Percentiles rank a stretch among this genome's conserved stretches.
Conservation (phyloP, 306 rosid genomes). For the Hippophae gyantsensis region DNA sequence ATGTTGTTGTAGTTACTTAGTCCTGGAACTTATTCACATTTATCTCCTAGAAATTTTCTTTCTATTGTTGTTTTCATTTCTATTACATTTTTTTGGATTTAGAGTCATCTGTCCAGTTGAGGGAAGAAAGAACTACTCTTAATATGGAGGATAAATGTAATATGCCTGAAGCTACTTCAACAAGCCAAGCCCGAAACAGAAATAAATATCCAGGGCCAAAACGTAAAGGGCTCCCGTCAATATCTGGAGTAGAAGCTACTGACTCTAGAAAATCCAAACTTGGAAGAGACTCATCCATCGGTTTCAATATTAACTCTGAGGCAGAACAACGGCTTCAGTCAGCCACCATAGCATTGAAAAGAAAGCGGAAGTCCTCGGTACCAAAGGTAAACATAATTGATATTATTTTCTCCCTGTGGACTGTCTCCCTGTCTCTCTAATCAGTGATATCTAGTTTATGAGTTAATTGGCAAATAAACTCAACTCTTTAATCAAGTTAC, state of each 20-base stretch:
- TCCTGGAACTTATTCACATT: neutral
- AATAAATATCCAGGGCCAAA: no score
- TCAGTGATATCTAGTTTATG: no score
- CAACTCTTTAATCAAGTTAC: no score
- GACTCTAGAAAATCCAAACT: slow-evolving; percentile 28
- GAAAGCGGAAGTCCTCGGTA: slow-evolving; percentile 43
- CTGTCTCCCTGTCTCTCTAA: no score
- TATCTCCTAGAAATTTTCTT: neutral
- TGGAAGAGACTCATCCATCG: slow-evolving; percentile 37
- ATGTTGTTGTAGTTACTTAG: no score
- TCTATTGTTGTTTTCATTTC: slow-evolving; percentile 14
- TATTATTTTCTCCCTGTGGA: no score
- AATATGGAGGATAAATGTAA: slow-evolving; percentile 42
- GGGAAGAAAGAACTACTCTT: slow-evolving; percentile 34
- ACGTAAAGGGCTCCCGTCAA: no score
- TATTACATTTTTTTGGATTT: slow-evolving; percentile 11
- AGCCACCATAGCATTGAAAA: slow-evolving; percentile 37
- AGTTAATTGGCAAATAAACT: no score
- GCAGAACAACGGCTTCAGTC: slow-evolving; percentile 37
- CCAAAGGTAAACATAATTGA: slow-evolving; percentile 29
- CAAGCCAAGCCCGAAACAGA: no score
- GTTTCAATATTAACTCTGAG: slow-evolving; percentile 29
- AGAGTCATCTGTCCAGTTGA: slow-evolving; percentile 55
- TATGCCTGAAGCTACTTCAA: no score
- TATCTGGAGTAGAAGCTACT: no score